Evolutionary conservation across 2,329 filamentous ascomycete species (phyloP).

Genomic region (Cladosporium sp.): DNA sequence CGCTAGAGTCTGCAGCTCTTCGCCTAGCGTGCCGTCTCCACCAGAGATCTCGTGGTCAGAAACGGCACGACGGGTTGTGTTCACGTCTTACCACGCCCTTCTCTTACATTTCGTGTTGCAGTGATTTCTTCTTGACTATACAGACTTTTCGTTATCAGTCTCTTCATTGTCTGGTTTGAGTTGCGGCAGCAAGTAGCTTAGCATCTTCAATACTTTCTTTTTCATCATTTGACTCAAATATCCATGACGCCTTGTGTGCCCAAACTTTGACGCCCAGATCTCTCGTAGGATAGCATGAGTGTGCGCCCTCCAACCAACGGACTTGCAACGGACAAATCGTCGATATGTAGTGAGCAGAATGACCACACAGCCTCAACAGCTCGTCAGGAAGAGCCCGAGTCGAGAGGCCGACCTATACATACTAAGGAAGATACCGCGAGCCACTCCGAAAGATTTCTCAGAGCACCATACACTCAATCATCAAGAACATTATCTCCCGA

Average conservation of each 20-base stretch:
- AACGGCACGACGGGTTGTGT: background rate
- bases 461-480: conserved; percentile 23
- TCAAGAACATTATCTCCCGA: conserved; percentile 40
- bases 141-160: background rate
- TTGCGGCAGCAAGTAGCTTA: background rate
- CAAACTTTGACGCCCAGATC: background rate
- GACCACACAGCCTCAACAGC: background rate
- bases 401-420: background rate
- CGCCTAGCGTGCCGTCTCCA: conserved; percentile 5
- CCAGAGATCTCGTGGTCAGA: conserved; percentile 1
- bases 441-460: background rate
- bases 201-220: background rate
- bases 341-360: background rate
- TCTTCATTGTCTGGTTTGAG: background rate
- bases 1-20: conserved; percentile 2
- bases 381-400: background rate
- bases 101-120: background rate
- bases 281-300: background rate
- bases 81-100: background rate
- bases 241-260: background rate
- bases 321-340: background rate
- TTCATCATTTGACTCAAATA: background rate
- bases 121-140: background rate
- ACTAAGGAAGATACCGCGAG: background rate
- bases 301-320: background rate